Evolutionary conservation across 2,329 filamentous ascomycete species (phyloP).

Genomic region (Raffaelea ambrosiae): DNA sequence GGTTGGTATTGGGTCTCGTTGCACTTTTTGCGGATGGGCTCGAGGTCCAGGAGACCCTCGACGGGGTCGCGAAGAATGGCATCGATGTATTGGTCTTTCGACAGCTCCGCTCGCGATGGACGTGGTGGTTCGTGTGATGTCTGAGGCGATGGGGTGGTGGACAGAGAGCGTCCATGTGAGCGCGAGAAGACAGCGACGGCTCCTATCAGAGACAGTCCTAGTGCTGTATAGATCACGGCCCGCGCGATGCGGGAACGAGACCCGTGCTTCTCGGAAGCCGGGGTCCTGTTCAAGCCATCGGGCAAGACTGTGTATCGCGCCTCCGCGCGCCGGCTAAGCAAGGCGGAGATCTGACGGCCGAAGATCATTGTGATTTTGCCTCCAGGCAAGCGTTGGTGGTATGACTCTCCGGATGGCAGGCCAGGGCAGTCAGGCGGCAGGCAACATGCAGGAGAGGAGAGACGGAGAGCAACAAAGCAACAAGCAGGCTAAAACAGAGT

Average conservation of each 20-base stretch:
- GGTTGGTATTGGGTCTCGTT: conserved; percentile 21
- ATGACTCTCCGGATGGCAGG: too few species aligned
- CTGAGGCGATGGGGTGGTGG: too few species aligned
- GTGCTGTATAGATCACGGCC: too few species aligned
- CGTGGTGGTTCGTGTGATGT: too few species aligned
- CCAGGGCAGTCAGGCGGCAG: too few species aligned
- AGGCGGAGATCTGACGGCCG: not conserved
- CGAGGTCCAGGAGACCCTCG: conserved; percentile 12
- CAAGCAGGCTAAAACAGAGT: not conserved
- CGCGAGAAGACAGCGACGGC: too few species aligned
- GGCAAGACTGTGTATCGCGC: not conserved
- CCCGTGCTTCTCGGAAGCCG: not conserved
- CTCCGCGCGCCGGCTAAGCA: not conserved
- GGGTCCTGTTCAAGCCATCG: not conserved
- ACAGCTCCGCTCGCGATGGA: not conserved
- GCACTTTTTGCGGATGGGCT: conserved; percentile 16
- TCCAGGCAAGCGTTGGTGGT: too few species aligned
- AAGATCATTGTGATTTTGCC: not conserved
- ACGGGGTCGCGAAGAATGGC: conserved; percentile 12
- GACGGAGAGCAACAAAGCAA: not conserved
- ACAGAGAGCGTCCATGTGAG: too few species aligned
- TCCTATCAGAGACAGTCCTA: too few species aligned
- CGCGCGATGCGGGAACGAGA: not conserved
- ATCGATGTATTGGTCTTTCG: conserved; percentile 11
- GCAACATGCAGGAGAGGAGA: too few species aligned